Evolutionary conservation across 176 grass and related monocot genomes (phyloP), one percentile per base, ranked within the genome.

Genomic region (Avena eriantha): DNA sequence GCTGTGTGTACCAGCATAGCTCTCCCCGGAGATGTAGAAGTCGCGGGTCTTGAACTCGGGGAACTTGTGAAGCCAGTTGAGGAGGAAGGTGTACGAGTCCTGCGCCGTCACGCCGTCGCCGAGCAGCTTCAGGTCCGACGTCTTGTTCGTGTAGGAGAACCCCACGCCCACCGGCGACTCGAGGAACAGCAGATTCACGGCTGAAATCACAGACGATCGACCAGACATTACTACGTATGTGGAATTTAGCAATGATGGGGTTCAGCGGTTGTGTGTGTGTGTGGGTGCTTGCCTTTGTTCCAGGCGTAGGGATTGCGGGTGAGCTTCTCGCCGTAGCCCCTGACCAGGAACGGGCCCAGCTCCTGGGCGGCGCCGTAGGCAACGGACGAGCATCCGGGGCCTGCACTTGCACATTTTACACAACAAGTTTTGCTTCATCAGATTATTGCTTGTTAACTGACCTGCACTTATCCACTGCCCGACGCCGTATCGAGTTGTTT

Each of bases 351-450:
- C 56, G 96, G 96, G 45, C 96, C 96, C 26, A 98, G 83, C 85
- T 98, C 96, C 74, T 95, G 93, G 2, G 96, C 96, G 8, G 96
- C 96, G 31, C 96, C 96, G 74, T 98, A 98, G 81, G 93, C 93
- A 0, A 98, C 50, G 15, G 96, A 98, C 2, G 96, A 95, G 69
- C 93, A 98, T 11, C 96, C 96, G 0, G 96, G 96, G 0, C 96
- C 96, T 98, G 90, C 67, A 88, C 80, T 15, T 18, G 19, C 54
- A 39, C 55, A 8, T 26, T 26, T 29, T 22, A 41, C 22, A 45
- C 48, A 7, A 1, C 39, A 8, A 7, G 39, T 41, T 41, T 41
- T 7, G 39, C 7, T 7, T 5, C 39, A 41, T 41, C 39, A 7
- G 39, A 41, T 41, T 41, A 41, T 41, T 41, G 7, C 39, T 39